Evolutionary conservation across 345 rosid species (phyloP), one percentile per base, ranked within the genome.

Genomic region (Cardamine occulta): DNA sequence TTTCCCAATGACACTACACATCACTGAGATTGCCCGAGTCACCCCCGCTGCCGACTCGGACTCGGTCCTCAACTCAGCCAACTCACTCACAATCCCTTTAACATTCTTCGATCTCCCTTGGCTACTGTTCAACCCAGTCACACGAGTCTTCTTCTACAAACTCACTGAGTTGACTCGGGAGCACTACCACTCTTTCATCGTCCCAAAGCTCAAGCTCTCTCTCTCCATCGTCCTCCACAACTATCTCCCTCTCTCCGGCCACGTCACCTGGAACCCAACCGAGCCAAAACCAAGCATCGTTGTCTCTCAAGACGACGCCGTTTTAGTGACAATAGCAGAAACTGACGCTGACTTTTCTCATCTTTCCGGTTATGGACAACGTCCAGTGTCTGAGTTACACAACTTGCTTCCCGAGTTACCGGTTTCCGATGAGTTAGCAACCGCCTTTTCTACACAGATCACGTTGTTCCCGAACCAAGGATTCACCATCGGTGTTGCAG

Each of bases 181-280:
- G 3, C 24, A 15, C 3, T 85, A 83, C 51, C 1, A 67, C 73
- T 76, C 83, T 1, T 32, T n/a, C 4, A 69, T 80, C 72, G 66
- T 83, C 18, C 84, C 82, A 0, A 83, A 70, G 6, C 85, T 85
- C 70, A 83, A 80, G 32, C 78, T 40, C 32, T 83, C 86, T 11
- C 78, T 82, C 11, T 81, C 87, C 10, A 59, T 66, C 17, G 64
- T 75, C 32, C 86, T 85, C 72, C n/a, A 29, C 21, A 72, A 75
- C 56, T 80, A 68, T 19, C 83, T 80, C 28, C 87, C 84, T 21
- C 65, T 84, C 39, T 24, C 80, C 4, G 83, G 87, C 18, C 63
- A 11, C 56, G 9, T 86, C 55, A 68, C 47, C 0, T 80, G 84
- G 85, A 66, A 63, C 8, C 18, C 48, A 40, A 24, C 53, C n/a